These are phyloP conservation scores for Passiflora organensis DNA, from an alignment of 345 rosid species.

Conservation along the genomic window DNA sequence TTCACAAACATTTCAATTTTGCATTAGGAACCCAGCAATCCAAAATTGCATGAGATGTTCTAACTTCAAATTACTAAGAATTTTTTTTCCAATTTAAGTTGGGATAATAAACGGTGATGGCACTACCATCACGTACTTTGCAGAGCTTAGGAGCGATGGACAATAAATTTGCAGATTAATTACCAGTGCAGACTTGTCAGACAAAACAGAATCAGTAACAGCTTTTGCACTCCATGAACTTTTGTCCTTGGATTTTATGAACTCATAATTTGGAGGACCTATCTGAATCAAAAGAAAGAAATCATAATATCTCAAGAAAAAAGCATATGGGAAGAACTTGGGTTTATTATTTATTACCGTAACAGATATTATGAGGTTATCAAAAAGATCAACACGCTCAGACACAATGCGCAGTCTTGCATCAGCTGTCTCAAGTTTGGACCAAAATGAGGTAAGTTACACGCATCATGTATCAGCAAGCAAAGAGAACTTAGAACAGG, in stretches of 20 bases:
- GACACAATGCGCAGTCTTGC: constrained; percentile 88
- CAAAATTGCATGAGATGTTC: no score
- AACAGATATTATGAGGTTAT: constrained; percentile 79
- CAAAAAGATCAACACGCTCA: constrained; percentile 78
- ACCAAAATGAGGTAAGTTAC: constrained; percentile 1
- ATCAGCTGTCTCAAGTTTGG: constrained; percentile 53
- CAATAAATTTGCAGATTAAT: constrained; percentile 16
- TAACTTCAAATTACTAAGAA: no score
- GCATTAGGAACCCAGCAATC: no score
- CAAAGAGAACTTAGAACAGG: neutral
- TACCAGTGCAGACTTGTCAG: constrained; percentile 94
- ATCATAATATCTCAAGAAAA: constrained; percentile 20
- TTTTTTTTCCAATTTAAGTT: no score
- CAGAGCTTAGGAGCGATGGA: constrained; percentile 1
- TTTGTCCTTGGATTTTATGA: constrained; percentile 76
- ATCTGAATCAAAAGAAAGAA: constrained; percentile 58
- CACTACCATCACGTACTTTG: neutral
- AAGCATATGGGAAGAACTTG: constrained; percentile 8
- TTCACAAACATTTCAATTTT: no score
- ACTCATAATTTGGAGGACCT: constrained; percentile 81
- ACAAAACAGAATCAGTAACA: constrained; percentile 84
- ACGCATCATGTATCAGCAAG: neutral
- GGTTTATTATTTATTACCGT: constrained; percentile 40
- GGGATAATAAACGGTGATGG: no score
- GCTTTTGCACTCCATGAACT: constrained; percentile 78